Conservation (phyloP, 2,329 filamentous ascomycete species). For the Arachnopeziza araneosa region DNA sequence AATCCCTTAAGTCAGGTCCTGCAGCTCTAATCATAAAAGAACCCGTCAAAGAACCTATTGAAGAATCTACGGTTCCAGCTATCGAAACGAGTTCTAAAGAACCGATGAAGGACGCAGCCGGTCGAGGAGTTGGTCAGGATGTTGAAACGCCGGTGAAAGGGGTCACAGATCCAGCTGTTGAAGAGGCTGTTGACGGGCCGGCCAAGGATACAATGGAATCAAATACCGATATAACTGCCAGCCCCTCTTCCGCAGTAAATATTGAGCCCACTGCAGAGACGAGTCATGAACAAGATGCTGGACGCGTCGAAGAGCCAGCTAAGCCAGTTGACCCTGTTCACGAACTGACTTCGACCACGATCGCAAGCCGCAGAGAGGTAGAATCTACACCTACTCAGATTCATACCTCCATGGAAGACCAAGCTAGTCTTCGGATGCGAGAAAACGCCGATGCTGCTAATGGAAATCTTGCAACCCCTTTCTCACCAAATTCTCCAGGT, state of each 20-base stretch:
- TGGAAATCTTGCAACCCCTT: constrained; percentile 15
- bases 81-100: too few species aligned
- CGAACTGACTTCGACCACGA: neutral
- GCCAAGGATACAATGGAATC: neutral
- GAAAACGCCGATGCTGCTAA: constrained; percentile 20
- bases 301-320: neutral
- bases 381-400: constrained; percentile 10
- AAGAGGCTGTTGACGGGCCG: too few species aligned
- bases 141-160: too few species aligned
- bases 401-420: constrained; percentile 27
- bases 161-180: too few species aligned
- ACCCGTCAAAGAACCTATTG: neutral
- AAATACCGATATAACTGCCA: too few species aligned
- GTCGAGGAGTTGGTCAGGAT: too few species aligned
- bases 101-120: too few species aligned
- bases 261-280: constrained; percentile 1
- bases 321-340: neutral
- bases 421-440: constrained; percentile 20
- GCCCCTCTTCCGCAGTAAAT: too few species aligned
- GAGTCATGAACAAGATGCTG: neutral
- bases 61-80: neutral
- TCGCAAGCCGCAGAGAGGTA: constrained; percentile 12
- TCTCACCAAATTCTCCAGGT: constrained; percentile 17
- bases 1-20: constrained; percentile 34
- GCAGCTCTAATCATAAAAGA: neutral